Percentiles rank a stretch among this genome's conserved stretches.
phyloP scores from a whole-genome alignment of 306 rosid species.

The Lagenaria siceraria region DNA sequence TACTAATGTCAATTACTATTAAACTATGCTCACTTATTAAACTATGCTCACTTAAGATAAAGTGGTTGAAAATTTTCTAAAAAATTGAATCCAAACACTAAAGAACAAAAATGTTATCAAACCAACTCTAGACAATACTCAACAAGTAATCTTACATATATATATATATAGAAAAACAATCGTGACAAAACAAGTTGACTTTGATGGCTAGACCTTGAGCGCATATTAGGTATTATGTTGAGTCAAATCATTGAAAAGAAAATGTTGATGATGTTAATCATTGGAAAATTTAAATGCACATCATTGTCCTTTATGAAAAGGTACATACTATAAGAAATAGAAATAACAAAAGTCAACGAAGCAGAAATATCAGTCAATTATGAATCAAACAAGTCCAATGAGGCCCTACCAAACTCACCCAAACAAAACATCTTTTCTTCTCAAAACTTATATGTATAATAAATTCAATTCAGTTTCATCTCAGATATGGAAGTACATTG shows the following conservation, averaged over 20 bases:
- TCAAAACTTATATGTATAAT: constrained; percentile 2
- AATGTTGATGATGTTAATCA: neutral
- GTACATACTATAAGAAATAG: neutral
- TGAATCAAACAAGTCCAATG: neutral
- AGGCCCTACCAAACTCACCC: neutral
- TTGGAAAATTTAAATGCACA: neutral
- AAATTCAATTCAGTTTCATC: constrained; percentile 21
- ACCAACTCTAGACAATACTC: neutral
- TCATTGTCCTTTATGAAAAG: neutral
- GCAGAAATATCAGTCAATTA: neutral
- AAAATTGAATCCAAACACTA: neutral
- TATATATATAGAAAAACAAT: neutral
- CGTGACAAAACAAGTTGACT: neutral
- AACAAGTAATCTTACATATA: neutral
- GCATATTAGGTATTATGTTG: neutral
- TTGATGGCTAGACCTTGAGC: neutral
- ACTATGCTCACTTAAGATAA: no score
- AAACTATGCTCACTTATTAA: no score
- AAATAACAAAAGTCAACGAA: neutral
- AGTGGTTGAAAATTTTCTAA: no score
- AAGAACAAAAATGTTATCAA: neutral
- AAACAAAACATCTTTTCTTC: neutral
- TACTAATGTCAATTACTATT: no score
- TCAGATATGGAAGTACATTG: constrained; percentile 22
- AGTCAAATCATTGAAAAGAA: neutral